A percentile compares a stretch with the other conserved stretches of the same genome.
phyloP scores from a whole-genome alignment of 352 stramenopile genomes.

The Pythium aristosporum region DNA sequence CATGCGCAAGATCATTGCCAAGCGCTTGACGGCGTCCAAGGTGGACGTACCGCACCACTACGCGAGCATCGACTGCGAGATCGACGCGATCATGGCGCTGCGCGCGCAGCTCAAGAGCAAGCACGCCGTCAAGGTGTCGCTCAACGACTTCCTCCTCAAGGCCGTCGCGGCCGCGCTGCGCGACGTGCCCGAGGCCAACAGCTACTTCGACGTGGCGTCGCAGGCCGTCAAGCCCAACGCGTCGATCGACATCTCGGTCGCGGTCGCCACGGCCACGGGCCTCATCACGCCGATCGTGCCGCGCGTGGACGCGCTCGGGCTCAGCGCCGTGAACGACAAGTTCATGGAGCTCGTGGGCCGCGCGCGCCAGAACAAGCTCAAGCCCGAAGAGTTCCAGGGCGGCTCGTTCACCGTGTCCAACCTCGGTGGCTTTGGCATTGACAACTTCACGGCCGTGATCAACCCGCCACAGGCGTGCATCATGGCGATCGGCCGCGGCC shows the following conservation, averaged over 20 bases:
- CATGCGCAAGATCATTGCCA: conserved; percentile 99
- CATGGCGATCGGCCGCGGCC: conserved; percentile 95
- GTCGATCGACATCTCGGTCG: conserved; percentile 97
- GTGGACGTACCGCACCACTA: conserved; percentile 97
- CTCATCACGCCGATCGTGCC: conserved; percentile 99
- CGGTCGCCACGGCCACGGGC: conserved; percentile 95
- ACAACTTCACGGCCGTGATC: conserved; percentile 98
- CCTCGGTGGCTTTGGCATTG: conserved; percentile 97
- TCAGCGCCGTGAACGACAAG: conserved; percentile 94
- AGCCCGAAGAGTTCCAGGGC: conserved; percentile 99
- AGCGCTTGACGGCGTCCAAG: conserved; percentile 97
- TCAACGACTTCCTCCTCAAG: conserved; percentile 99
- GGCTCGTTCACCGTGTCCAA: conserved; percentile 99
- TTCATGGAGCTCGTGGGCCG: conserved; percentile 97
- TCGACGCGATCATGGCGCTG: conserved; percentile 90
- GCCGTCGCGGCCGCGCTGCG: conserved; percentile 94
- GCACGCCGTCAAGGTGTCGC: conserved; percentile 96
- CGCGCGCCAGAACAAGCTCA: conserved; percentile 95
- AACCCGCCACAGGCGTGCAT: conserved; percentile 99
- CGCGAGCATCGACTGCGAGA: conserved; percentile 94
- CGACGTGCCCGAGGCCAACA: conserved; percentile 95
- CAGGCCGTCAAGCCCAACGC: conserved; percentile 80
- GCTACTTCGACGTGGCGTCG: conserved; percentile 64
- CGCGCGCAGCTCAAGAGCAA: conserved; percentile 92
- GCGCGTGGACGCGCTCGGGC: conserved; percentile 91